Percentiles rank a stretch among this genome's conserved stretches.
phyloP scores from a whole-genome alignment of 139 green algal species.

The Chlamydomonas eustigma region DNA sequence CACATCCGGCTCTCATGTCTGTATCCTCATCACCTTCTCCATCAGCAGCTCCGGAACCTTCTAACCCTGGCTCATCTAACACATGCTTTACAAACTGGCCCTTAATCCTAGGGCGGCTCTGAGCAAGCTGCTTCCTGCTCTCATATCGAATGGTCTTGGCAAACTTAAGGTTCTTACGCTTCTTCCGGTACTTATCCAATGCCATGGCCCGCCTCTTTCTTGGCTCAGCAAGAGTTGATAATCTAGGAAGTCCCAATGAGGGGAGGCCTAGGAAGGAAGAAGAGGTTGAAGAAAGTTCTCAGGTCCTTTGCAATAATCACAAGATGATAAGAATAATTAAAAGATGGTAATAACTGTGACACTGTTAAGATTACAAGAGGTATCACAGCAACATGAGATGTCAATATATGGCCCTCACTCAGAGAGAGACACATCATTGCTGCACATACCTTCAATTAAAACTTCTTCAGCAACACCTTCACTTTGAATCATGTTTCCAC shows the following conservation, averaged over 20 bases:
- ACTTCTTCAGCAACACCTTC: no score
- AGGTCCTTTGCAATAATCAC: no score
- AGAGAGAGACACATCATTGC: no score
- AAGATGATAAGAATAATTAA: no score
- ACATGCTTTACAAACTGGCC: constrained; percentile 59
- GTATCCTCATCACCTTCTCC: not conserved
- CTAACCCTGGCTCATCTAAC: not conserved
- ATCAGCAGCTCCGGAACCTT: not conserved
- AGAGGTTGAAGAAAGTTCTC: no score
- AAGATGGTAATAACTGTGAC: no score
- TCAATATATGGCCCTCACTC: no score
- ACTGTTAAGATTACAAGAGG: no score
- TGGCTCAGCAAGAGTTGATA: not conserved
- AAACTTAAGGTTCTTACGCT: constrained; percentile 60
- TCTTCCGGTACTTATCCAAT: constrained; percentile 64
- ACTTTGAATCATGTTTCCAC: no score
- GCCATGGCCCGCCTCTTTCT: constrained; percentile 26
- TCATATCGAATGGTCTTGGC: constrained; percentile 68
- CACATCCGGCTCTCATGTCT: not conserved
- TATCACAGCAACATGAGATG: no score
- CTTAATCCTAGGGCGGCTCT: constrained; percentile 50
- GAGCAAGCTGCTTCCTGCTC: constrained; percentile 58
- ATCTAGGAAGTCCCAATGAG: not conserved
- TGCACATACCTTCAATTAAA: no score
- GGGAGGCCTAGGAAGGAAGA: not conserved